Percentiles rank a stretch among this genome's conserved stretches.
Evolutionary conservation across 345 rosid species (phyloP).

Genomic region (Geranium brycei): DNA sequence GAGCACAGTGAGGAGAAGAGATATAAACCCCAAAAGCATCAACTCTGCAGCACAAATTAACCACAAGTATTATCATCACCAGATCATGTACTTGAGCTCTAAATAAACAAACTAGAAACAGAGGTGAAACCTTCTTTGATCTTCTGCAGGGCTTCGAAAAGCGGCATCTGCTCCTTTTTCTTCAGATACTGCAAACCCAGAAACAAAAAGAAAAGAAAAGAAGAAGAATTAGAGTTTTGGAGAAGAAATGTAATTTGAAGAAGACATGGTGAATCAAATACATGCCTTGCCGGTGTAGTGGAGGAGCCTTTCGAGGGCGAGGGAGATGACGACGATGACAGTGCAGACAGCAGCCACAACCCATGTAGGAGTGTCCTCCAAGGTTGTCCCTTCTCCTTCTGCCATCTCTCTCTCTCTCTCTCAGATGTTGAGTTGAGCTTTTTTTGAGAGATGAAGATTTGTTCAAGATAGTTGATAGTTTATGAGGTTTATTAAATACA

Average conservation of each 20-base stretch:
- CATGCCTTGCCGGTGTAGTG: constrained; percentile 66
- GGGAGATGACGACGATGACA: constrained; percentile 60
- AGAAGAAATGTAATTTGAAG: not conserved
- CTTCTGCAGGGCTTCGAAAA: constrained; percentile 62
- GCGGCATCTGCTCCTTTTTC: constrained; percentile 54
- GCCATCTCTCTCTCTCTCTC: constrained; percentile 20
- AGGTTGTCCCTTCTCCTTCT: constrained; percentile 30
- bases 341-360: constrained; percentile 69
- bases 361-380: constrained; percentile 82
- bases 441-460: not conserved
- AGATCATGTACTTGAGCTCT: not conserved
- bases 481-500: no score
- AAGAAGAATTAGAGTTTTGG: not conserved
- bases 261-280: not conserved
- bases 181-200: constrained; percentile 30
- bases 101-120: not conserved
- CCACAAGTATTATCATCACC: no score
- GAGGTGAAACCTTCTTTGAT: constrained; percentile 59
- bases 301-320: constrained; percentile 48
- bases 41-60: constrained; percentile 36
- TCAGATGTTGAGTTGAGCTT: not conserved
- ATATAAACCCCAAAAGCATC: constrained; percentile 85
- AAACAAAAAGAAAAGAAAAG: not conserved
- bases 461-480: not conserved
- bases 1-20: constrained; percentile 56